Evolutionary conservation across 805 yeast genomes (phyloP).

Genomic region (Pichia rugopelliculosa): DNA sequence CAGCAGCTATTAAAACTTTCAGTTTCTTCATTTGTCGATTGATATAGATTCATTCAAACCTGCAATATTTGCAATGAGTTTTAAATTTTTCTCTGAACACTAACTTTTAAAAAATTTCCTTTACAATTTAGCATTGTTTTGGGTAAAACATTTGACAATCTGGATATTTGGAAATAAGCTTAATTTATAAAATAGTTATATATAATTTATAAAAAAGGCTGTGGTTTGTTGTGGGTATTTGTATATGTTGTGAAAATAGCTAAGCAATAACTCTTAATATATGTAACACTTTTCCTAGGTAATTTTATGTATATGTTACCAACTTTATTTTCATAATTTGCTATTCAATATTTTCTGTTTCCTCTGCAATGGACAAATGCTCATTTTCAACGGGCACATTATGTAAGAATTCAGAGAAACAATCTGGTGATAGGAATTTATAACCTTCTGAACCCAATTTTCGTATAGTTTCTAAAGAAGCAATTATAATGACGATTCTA

Average conservation of each 20-base stretch:
- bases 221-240: neutral
- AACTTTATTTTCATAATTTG: neutral
- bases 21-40: too few relatives aligned
- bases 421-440: neutral
- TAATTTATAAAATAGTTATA: neutral
- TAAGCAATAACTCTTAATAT: neutral
- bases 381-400: neutral
- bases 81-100: too few relatives aligned
- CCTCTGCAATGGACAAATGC: constrained; percentile 3
- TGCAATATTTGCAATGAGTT: too few relatives aligned
- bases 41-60: too few relatives aligned
- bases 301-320: neutral
- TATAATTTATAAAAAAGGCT: too few relatives aligned
- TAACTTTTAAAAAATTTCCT: too few relatives aligned
- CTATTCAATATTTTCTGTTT: neutral
- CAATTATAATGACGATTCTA: constrained; percentile 25
- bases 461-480: constrained; percentile 27
- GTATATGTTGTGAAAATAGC: neutral
- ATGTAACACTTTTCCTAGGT: too few relatives aligned
- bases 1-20: too few relatives aligned
- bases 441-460: constrained; percentile 18
- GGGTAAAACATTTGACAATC: too few relatives aligned
- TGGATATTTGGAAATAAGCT: neutral
- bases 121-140: too few relatives aligned
- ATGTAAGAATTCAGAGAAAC: neutral